Percentiles rank a stretch among this genome's conserved stretches.
Evolutionary conservation across 257 asterid species (phyloP).

Genomic region (Ehretia macrophylla): DNA sequence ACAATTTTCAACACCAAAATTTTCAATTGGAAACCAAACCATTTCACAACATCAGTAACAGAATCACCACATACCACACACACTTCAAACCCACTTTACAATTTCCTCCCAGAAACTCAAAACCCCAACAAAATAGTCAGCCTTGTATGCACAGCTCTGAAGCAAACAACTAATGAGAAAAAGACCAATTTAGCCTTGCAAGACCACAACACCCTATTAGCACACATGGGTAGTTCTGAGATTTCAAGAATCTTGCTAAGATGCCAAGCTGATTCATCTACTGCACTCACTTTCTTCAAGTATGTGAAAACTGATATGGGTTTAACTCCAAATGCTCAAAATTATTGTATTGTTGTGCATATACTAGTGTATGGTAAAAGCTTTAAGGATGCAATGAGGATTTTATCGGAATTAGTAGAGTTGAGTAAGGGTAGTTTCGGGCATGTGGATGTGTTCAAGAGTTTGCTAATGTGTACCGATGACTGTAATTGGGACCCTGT

Average conservation of each 20-base stretch:
- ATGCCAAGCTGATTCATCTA: slow-evolving; percentile 73
- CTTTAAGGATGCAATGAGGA: slow-evolving; percentile 57
- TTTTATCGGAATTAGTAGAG: slow-evolving; percentile 50
- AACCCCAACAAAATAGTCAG: slow-evolving; percentile 71
- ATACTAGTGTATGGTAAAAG: slow-evolving; percentile 69
- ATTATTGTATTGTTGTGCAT: slow-evolving; percentile 59
- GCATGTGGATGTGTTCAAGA: slow-evolving; percentile 35
- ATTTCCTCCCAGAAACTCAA: slow-evolving; percentile 54
- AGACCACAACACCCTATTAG: slow-evolving; percentile 30
- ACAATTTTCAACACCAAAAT: background rate
- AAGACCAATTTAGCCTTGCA: slow-evolving; percentile 20
- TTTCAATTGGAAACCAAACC: background rate
- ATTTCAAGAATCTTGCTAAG: slow-evolving; percentile 69
- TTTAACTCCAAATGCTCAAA: slow-evolving; percentile 32
- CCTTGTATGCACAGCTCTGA: slow-evolving; percentile 50
- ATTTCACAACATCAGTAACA: background rate
- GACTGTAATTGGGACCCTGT: slow-evolving; percentile 82
- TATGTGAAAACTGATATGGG: slow-evolving; percentile 58
- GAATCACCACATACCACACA: slow-evolving; percentile 12
- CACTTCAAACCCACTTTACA: slow-evolving; percentile 47
- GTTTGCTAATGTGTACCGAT: slow-evolving; percentile 37
- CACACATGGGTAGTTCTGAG: slow-evolving; percentile 46
- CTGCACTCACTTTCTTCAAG: slow-evolving; percentile 61
- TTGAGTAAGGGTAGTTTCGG: slow-evolving; percentile 19
- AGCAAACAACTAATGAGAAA: slow-evolving; percentile 27